These are phyloP conservation scores for Prunus salicina DNA, from an alignment of 306 rosid genomes.

Conservation along the genomic window DNA sequence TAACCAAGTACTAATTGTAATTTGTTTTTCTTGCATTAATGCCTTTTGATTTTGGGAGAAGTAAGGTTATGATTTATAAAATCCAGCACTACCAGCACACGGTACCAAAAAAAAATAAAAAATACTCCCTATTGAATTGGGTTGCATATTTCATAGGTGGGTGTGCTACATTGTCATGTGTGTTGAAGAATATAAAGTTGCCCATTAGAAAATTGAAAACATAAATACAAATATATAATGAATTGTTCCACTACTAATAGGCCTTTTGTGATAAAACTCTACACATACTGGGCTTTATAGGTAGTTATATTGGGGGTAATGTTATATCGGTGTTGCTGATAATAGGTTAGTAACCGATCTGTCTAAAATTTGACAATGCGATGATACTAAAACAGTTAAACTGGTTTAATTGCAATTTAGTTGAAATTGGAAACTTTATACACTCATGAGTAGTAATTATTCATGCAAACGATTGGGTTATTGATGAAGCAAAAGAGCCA, in stretches of 20 bases:
- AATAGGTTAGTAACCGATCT: accelerated
- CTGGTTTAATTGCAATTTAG: no score
- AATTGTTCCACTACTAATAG: no score
- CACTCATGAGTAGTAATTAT: not conserved
- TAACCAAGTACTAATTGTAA: not conserved
- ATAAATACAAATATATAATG: no score
- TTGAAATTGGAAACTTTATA: not conserved
- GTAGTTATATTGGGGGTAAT: no score
- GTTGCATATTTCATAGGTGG: not conserved
- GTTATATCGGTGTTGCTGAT: no score
- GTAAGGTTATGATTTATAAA: not conserved
- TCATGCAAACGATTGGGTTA: not conserved
- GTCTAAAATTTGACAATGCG: no score
- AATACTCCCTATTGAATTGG: not conserved
- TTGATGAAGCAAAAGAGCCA: not conserved
- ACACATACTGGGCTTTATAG: no score
- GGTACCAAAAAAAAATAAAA: not conserved
- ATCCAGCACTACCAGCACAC: not conserved
- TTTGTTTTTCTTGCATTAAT: not conserved
- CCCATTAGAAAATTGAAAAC: accelerated
- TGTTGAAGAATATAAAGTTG: no score
- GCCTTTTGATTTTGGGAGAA: not conserved
- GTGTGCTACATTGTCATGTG: no score
- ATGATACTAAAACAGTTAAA: no score
- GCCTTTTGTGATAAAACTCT: no score